phyloP scores from a whole-genome alignment of 2,329 filamentous ascomycete species.

The Leptographium galeiforme region DNA sequence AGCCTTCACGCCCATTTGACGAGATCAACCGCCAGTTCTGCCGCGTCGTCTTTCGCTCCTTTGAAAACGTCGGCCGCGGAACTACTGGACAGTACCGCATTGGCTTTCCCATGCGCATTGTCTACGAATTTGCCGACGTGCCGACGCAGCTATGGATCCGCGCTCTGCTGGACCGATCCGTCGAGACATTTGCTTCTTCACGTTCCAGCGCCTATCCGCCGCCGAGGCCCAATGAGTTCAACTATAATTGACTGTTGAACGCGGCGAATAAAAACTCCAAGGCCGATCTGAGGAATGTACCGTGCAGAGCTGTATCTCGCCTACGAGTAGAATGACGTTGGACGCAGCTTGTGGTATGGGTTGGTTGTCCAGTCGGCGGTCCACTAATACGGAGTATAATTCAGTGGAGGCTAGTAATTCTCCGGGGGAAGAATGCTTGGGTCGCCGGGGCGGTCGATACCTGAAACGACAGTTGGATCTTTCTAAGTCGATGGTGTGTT shows the following conservation, averaged over 20 bases:
- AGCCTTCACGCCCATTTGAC: slow-evolving; percentile 8
- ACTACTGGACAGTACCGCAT: slow-evolving; percentile 25
- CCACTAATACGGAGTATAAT: too few relatives aligned
- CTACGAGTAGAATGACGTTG: too few relatives aligned
- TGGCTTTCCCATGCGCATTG: slow-evolving; percentile 24
- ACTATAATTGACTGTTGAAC: slow-evolving; percentile 1
- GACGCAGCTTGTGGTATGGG: too few relatives aligned
- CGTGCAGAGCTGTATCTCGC: too few relatives aligned
- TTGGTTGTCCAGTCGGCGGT: too few relatives aligned
- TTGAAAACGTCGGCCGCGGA: slow-evolving; percentile 24
- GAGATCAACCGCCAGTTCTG: slow-evolving; percentile 16
- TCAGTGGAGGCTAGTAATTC: too few relatives aligned
- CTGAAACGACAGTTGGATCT: too few relatives aligned
- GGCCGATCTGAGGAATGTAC: too few relatives aligned
- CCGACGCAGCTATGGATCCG: slow-evolving; percentile 22
- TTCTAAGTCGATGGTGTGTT: too few relatives aligned
- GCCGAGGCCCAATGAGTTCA: slow-evolving; percentile 5
- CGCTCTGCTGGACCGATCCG: slow-evolving; percentile 17
- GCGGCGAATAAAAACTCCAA: too few relatives aligned
- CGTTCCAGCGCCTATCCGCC: slow-evolving; percentile 5
- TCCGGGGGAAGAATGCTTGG: too few relatives aligned
- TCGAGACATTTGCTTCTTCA: slow-evolving; percentile 21
- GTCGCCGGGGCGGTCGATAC: too few relatives aligned
- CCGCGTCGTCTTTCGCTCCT: slow-evolving; percentile 21
- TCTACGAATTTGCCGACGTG: slow-evolving; percentile 23